Base-by-base conservation (phyloP, 2,329 filamentous ascomycete species). In the Exutisphaerella laricina region DNA sequence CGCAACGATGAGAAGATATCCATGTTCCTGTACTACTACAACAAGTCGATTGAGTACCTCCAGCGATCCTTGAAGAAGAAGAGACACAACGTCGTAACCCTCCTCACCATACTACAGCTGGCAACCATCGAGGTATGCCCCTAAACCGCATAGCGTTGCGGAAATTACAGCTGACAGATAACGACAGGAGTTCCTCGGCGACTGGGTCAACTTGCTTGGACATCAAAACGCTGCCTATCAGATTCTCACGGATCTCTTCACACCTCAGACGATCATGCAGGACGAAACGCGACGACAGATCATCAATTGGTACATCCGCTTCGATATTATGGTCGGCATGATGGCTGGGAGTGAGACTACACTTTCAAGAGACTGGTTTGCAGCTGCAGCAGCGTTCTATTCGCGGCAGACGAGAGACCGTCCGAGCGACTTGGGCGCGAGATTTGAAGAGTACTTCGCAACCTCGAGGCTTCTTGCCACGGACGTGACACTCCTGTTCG, bases 161-260 rank as follows among this genome's bases (percentile, higher is more conserved):
- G 6, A 35, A 21, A 23, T 8, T 18, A 21, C 14, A 7, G 40
- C 18, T 28, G 4, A 23, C 34, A 26, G 36, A 32, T 18, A n/a
- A n/a, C n/a, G 39, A 32, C 57, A 95, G 88, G 92, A 97, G 67
- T 94, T 88, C 57, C 74, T 97, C 33, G 92, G 92, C 9, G 92
- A 98, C 61, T 97, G 88, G 88, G 80, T 94, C 40, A 96, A 94
- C 57, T 72, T 97, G 12, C 83, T 92, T 66, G 86, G 88, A 16
- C 92, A 97, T 62, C 89, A 96, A 62, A 88, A 84, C 60, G 92
- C 90, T 8, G 92, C 92, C 0, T 79, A 85, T 58, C 80, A 87
- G 50, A 83, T 97, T 56, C 70, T 97, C 33, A 84, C 76, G 1
- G 78, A 83, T 31, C 69, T 96, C 0, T 89, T 88, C 60, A 88